Evolutionary conservation across 164 flowering plant genomes (phyloP).

Genomic region (Magnolia changhungtana): DNA sequence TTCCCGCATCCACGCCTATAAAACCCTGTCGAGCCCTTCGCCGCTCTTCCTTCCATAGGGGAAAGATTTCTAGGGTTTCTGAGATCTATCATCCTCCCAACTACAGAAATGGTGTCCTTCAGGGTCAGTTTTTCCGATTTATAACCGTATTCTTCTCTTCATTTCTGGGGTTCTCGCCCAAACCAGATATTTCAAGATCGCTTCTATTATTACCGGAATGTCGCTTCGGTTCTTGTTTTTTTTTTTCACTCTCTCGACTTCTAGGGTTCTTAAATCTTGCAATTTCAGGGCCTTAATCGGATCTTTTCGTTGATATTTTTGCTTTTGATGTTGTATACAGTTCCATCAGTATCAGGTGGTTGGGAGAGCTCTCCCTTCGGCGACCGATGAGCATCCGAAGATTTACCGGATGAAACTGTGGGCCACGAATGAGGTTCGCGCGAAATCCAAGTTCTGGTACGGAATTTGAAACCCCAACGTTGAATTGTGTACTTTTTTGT

Average conservation of each 20-base stretch:
- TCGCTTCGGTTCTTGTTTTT: not conserved
- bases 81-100: not conserved
- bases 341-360: slow-evolving; percentile 35
- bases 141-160: not conserved
- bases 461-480: not conserved
- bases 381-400: slow-evolving; percentile 28
- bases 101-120: not conserved
- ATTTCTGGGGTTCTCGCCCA: not conserved
- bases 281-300: not conserved
- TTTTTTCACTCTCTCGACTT: not conserved
- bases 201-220: not conserved
- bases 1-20: not conserved
- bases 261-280: not conserved
- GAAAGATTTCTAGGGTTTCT: not conserved
- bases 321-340: slow-evolving; percentile 5
- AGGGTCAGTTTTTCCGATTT: not conserved
- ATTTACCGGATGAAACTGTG: slow-evolving; percentile 33
- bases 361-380: slow-evolving; percentile 26
- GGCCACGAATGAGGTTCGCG: slow-evolving; percentile 34
- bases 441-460: slow-evolving; percentile 35
- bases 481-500: not conserved
- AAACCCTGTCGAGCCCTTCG: not conserved
- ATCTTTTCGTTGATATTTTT: not conserved
- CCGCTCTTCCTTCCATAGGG: not conserved
- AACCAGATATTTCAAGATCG: no score